Evolutionary conservation across 176 grass and related monocot species (phyloP).

Genomic region (Aegilops longissima): DNA sequence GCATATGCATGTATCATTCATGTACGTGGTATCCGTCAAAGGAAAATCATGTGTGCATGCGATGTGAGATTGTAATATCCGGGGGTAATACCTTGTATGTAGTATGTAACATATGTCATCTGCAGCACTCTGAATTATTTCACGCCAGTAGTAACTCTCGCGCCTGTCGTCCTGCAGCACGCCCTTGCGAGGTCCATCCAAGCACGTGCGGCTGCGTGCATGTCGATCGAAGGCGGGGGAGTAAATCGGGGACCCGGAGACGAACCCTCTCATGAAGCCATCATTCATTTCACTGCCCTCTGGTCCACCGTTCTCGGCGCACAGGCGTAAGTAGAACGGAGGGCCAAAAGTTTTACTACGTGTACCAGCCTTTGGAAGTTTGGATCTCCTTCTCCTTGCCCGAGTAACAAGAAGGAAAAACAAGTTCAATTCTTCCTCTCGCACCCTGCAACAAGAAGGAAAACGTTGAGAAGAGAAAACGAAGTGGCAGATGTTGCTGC

Average conservation of each 20-base stretch:
- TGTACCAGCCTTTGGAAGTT: not conserved
- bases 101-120: not conserved
- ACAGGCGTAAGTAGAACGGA: not conserved
- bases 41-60: not conserved
- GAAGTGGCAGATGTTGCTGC: not conserved
- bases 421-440: not conserved
- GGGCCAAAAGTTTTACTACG: not conserved
- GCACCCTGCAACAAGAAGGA: not conserved
- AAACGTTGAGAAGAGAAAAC: not conserved
- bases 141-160: not conserved
- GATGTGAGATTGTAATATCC: not conserved
- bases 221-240: conserved; percentile 7
- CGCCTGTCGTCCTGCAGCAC: too few species aligned
- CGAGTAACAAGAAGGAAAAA: not conserved
- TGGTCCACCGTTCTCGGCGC: not conserved
- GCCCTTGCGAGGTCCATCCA: not conserved
- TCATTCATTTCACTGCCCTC: not conserved
- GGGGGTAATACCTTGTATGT: too few species aligned
- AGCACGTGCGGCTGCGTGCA: not conserved
- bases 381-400: not conserved
- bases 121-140: not conserved
- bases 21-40: not conserved
- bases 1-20: not conserved
- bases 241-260: not conserved
- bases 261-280: not conserved